These are phyloP conservation scores for Hypericum perforatum DNA, from an alignment of 345 rosid genomes.

Conservation along the genomic window DNA sequence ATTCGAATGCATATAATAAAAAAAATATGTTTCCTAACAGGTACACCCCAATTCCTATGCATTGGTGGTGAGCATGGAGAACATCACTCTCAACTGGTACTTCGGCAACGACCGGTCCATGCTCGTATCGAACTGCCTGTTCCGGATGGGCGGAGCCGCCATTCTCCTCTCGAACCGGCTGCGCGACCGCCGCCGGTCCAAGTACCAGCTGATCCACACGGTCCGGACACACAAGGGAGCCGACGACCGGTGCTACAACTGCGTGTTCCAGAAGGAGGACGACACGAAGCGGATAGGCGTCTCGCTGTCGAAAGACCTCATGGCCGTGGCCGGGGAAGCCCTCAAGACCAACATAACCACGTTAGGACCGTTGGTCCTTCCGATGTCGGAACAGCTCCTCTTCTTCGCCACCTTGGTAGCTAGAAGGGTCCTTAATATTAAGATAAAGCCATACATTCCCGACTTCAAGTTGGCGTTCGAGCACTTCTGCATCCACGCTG, in stretches of 20 bases:
- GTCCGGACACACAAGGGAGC: slow-evolving; percentile 93
- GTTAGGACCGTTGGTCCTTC: slow-evolving; percentile 73
- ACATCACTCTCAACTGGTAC: slow-evolving; percentile 81
- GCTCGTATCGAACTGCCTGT: slow-evolving; percentile 87
- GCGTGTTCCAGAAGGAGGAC: slow-evolving; percentile 82
- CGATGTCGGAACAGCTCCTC: slow-evolving; percentile 83
- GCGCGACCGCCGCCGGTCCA: slow-evolving; percentile 66
- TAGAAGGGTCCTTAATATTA: slow-evolving; percentile 52
- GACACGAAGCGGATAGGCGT: slow-evolving; percentile 48
- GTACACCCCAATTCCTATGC: slow-evolving; percentile 84
- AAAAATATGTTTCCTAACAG: slow-evolving; percentile 19
- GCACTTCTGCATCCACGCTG: slow-evolving; percentile 14
- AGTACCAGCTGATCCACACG: slow-evolving; percentile 85
- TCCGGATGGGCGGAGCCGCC: slow-evolving; percentile 95
- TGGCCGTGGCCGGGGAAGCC: slow-evolving; percentile 96
- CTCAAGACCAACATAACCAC: slow-evolving; percentile 89
- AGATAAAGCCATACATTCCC: slow-evolving; percentile 13
- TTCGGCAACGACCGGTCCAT: slow-evolving; percentile 83
- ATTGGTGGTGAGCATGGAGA: slow-evolving; percentile 87
- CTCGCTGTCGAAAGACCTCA: slow-evolving; percentile 77
- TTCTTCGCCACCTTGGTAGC: slow-evolving; percentile 59
- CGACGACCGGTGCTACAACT: slow-evolving; percentile 54
- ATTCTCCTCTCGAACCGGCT: slow-evolving; percentile 70
- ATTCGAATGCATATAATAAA: background rate
- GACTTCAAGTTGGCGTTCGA: slow-evolving; percentile 11